Percentiles rank a stretch among this genome's conserved stretches.
Evolutionary conservation across 2,329 filamentous ascomycete genomes (phyloP).

Genomic region (Parascedosporium putredinis): DNA sequence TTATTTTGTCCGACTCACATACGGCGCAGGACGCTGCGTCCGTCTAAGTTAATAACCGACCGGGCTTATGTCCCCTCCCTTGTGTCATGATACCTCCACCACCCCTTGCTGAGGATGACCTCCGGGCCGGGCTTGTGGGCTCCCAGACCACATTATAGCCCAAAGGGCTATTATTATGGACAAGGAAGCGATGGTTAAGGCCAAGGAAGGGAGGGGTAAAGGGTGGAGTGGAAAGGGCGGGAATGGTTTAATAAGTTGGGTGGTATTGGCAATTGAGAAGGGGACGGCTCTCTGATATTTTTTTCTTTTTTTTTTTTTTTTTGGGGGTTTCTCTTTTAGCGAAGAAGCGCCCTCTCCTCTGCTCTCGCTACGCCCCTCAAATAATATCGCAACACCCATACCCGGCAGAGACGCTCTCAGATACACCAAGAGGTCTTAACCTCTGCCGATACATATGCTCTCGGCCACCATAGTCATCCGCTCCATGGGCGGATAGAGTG

Average conservation of each 20-base stretch:
- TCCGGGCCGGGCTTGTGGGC: neutral
- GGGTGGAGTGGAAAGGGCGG: neutral
- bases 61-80: neutral
- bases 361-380: neutral
- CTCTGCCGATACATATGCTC: neutral
- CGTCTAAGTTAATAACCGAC: neutral
- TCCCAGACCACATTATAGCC: neutral
- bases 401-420: neutral
- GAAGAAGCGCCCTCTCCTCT: neutral
- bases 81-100: neutral
- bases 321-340: no score
- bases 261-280: neutral
- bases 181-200: neutral
- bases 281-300: neutral
- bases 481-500: no score
- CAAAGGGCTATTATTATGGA: neutral
- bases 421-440: neutral
- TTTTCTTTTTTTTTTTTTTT: no score
- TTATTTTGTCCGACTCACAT: neutral
- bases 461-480: no score
- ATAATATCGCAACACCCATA: neutral
- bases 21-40: no score
- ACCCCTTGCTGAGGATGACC: no score
- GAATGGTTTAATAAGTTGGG: neutral
- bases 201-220: neutral